Conservation (phyloP, 2,329 filamentous ascomycete species). For the Karstenula rhodostoma region DNA sequence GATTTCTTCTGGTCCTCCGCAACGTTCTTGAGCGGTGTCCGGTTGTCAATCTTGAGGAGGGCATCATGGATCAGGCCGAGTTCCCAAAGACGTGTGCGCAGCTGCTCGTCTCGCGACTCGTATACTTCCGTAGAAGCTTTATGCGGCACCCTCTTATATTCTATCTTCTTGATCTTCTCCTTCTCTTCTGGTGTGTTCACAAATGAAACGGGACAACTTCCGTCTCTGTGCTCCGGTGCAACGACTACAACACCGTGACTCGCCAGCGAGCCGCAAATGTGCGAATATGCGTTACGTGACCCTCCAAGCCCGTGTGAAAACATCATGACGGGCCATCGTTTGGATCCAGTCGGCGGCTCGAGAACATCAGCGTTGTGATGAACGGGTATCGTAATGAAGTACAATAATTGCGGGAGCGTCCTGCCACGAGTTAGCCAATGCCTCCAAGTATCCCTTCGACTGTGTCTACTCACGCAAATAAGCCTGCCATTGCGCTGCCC, state of each 20-base stretch:
- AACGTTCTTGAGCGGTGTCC: constrained; percentile 56
- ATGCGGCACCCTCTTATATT: constrained; percentile 64
- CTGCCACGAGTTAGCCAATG: not conserved
- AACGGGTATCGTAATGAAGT: constrained; percentile 77
- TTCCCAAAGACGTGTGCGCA: constrained; percentile 82
- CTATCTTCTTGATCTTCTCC: constrained; percentile 50
- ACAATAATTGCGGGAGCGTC: constrained; percentile 72
- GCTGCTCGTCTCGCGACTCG: constrained; percentile 72
- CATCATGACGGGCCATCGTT: constrained; percentile 80
- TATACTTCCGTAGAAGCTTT: constrained; percentile 71
- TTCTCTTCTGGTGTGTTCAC: constrained; percentile 66
- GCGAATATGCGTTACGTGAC: constrained; percentile 84
- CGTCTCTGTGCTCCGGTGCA: constrained; percentile 84
- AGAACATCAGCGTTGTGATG: constrained; percentile 74
- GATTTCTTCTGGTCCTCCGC: constrained; percentile 51
- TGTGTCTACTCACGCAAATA: constrained; percentile 47
- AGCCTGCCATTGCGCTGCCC: constrained; percentile 51
- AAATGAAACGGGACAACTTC: constrained; percentile 77
- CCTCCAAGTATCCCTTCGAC: constrained; percentile 5
- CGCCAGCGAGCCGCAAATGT: constrained; percentile 78
- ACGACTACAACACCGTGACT: constrained; percentile 83
- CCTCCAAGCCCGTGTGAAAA: constrained; percentile 89
- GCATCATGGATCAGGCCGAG: constrained; percentile 75
- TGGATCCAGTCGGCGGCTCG: constrained; percentile 54
- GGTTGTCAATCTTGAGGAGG: constrained; percentile 70